Percentiles rank a stretch among this genome's conserved stretches.
Conservation (phyloP, 805 yeast species). For the Starmerella stigmatis region DNA sequence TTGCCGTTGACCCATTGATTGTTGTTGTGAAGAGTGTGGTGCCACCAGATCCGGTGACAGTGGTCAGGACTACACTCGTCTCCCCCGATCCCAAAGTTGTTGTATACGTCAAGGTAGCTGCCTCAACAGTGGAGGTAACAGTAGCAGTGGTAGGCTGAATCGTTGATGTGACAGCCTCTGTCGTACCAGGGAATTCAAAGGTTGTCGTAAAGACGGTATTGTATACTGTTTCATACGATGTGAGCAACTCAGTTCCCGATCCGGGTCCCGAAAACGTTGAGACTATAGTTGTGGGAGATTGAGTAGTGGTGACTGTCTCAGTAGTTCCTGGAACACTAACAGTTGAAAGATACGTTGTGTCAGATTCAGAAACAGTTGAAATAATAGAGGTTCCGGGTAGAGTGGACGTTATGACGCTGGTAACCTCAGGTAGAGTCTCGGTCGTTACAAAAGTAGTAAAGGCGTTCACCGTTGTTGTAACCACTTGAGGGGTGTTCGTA, state of each 20-base stretch:
- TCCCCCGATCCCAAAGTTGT: constrained; percentile 13
- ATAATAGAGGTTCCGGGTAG: constrained; percentile 8
- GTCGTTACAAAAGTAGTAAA: neutral
- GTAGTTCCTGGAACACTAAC: constrained; percentile 5
- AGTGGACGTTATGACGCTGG: constrained; percentile 1
- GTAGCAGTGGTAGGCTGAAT: constrained; percentile 8
- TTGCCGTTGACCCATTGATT: constrained; percentile 2
- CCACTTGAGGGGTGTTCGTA: constrained; percentile 16
- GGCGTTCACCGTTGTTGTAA: constrained; percentile 8
- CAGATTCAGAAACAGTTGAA: neutral
- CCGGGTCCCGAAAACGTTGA: constrained; percentile 1
- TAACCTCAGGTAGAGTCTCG: constrained; percentile 12
- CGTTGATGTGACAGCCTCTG: constrained; percentile 3
- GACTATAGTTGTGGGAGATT: constrained; percentile 2
- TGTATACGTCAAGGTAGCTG: constrained; percentile 8
- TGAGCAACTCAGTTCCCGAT: constrained; percentile 8
- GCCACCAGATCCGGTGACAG: constrained; percentile 13
- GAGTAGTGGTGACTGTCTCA: constrained; percentile 2
- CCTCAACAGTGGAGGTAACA: constrained; percentile 11
- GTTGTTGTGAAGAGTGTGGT: constrained; percentile 7
- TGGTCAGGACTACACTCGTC: constrained; percentile 4
- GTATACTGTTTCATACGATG: constrained; percentile 4
- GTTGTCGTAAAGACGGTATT: constrained; percentile 12
- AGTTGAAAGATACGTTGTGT: constrained; percentile 6
- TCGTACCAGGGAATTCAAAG: constrained; percentile 2